A percentile compares a stretch with the other conserved stretches of the same genome.
Conservation (phyloP, 208 protist genomes). For the Trypanosoma rangeli region DNA sequence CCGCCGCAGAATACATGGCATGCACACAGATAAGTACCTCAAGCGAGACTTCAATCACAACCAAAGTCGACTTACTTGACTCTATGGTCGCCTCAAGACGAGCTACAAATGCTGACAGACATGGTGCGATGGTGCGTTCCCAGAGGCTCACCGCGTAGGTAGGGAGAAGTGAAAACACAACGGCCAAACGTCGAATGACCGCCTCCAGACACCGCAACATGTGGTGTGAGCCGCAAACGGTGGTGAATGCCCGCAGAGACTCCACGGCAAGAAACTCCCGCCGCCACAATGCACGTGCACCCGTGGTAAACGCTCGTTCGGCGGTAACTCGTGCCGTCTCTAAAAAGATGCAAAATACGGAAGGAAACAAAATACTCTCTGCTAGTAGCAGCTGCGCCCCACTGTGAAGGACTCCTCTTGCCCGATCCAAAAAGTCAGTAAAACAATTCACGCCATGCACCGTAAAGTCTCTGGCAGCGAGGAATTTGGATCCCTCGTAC, state of each 20-base stretch:
- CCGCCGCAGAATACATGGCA: slow-evolving; percentile 14
- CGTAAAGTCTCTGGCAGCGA: slow-evolving; percentile 21
- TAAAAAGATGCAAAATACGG: slow-evolving; percentile 33
- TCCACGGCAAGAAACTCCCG: slow-evolving; percentile 36
- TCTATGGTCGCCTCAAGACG: background rate
- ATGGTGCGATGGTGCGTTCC: slow-evolving; percentile 18
- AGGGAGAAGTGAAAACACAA: slow-evolving; percentile 35
- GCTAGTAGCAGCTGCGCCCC: slow-evolving; percentile 14
- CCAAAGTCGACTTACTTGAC: background rate
- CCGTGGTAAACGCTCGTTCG: slow-evolving; percentile 32
- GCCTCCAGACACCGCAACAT: slow-evolving; percentile 60
- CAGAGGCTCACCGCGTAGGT: slow-evolving; percentile 7
- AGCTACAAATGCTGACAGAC: slow-evolving; percentile 5
- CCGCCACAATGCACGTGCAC: slow-evolving; percentile 49
- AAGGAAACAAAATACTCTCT: slow-evolving; percentile 24
- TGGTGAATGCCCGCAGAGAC: background rate
- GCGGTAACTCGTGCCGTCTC: slow-evolving; percentile 25
- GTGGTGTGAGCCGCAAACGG: slow-evolving; percentile 29
- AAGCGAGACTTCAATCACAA: slow-evolving; percentile 5
- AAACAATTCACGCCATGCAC: slow-evolving; percentile 30
- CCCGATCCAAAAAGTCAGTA: slow-evolving; percentile 26
- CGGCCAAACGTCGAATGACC: slow-evolving; percentile 41
- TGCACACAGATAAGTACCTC: slow-evolving; percentile 18
- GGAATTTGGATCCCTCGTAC: slow-evolving; percentile 25
- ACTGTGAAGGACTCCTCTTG: slow-evolving; percentile 10